phyloP scores from a whole-genome alignment of 2,329 filamentous ascomycete species.

The Ceratocystis papillata region DNA sequence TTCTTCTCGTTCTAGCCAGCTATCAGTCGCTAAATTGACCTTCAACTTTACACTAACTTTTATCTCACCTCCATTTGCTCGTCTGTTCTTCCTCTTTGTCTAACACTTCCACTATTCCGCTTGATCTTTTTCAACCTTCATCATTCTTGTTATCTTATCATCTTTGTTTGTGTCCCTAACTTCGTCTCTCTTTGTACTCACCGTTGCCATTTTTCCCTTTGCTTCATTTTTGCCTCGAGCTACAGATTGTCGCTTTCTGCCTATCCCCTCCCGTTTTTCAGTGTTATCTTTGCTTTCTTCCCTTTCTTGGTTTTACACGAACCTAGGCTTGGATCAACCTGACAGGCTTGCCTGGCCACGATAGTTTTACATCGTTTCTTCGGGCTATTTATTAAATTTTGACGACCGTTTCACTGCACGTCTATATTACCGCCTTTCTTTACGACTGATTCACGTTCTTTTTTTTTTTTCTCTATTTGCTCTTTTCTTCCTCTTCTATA shows the following conservation, averaged over 20 bases:
- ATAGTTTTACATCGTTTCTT: no score
- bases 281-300: no score
- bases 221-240: no score
- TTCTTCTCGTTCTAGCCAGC: background rate
- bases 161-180: background rate
- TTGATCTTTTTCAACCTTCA: background rate
- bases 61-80: background rate
- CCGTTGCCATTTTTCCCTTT: background rate
- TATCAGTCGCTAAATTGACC: background rate
- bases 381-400: no score
- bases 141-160: background rate
- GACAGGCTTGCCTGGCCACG: no score
- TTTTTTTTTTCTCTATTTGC: background rate
- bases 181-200: background rate
- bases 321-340: no score
- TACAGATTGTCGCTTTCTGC: no score
- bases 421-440: no score
- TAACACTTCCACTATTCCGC: background rate
- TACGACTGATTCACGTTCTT: no score
- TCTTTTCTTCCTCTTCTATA: background rate
- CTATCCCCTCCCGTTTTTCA: no score
- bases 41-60: background rate
- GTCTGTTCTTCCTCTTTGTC: background rate
- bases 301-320: no score
- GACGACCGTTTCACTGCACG: no score